Base-by-base conservation (phyloP, 768 basidiomycete species). In the Pisolithus albus region DNA sequence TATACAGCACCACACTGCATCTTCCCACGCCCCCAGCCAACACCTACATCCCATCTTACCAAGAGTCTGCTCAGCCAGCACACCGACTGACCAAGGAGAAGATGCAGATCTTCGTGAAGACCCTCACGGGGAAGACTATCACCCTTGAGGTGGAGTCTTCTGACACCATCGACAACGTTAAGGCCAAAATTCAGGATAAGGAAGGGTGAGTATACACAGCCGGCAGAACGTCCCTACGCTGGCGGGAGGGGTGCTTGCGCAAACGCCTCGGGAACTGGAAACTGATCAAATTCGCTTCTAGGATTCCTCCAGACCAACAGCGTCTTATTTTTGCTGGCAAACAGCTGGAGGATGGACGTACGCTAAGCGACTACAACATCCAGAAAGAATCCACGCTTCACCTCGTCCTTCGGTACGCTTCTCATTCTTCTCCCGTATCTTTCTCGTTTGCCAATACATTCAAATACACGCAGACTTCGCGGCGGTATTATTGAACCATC, bases 401-500 rank as follows among this genome's bases (percentile, higher is more conserved):
- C 75, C 78, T 97, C 62, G 93, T 97, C 60, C 91, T 95, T 70
- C 91, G 92, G 89, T 89, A 55, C 65, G 84, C 68, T 47, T 28
- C 15, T 16, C 28, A 18, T n/a, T 5, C 21, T 37, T 18, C 9
- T 19, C 37, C n/a, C 26, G 38, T 32, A 11, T 9, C 11, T 18
- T 13, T 61, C 53, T 57, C 57, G 40, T 57, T 48, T 28, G 61
- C 55, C 49, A 26, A 51, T 51, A 42, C 43, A 44, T 40, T 26
- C 38, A 8, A 30, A 4, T 49, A 15, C n/a, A 16, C 30, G n/a
- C 58, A 88, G 88, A 78, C 90, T 95, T 62, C 88, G 92, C 71
- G 94, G 96, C 56, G 96, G 96, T 48, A 92, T 99, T 78, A 98
- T 99, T 60, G 96, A 99, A 76, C 96, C 96, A 56, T 98, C 96